Conservation (phyloP, 2,329 filamentous ascomycete species). For the Nigrospora sphaerica region DNA sequence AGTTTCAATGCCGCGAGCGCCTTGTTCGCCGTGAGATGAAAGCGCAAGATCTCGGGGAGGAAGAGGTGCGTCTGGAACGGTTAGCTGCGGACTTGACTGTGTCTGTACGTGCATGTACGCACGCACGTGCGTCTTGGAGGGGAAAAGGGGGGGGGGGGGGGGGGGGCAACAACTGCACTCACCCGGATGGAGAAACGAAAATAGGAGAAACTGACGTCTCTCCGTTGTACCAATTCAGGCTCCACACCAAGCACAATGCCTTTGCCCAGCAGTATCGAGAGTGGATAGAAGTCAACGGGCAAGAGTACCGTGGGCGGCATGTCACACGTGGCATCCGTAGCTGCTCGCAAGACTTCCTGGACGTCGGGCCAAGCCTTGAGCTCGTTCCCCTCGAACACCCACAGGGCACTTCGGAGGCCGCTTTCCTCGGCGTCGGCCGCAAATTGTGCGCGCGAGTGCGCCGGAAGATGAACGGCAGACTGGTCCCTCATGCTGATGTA, state of each 20-base stretch:
- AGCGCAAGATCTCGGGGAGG: conserved; percentile 77
- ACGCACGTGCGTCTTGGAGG: neutral
- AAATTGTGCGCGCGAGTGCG: conserved; percentile 14
- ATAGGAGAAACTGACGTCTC: conserved; percentile 85
- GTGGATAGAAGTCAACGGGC: conserved; percentile 88
- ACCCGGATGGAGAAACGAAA: conserved; percentile 84
- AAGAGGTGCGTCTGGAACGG: conserved; percentile 74
- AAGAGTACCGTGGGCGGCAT: conserved; percentile 69
- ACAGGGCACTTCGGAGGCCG: conserved; percentile 77
- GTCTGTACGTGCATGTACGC: neutral
- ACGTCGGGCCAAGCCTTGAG: conserved; percentile 87
- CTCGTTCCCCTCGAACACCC: conserved; percentile 86
- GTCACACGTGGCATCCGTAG: conserved; percentile 59
- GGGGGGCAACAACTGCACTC: conserved; percentile 26
- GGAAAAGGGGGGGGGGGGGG: too few relatives aligned
- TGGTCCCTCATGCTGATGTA: conserved; percentile 90
- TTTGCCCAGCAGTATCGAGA: conserved; percentile 82
- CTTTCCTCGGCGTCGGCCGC: conserved; percentile 26
- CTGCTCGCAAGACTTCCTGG: conserved; percentile 70
- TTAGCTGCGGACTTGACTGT: neutral
- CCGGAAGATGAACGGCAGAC: conserved; percentile 34
- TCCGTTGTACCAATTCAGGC: conserved; percentile 84
- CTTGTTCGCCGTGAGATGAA: conserved; percentile 69
- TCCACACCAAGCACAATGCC: conserved; percentile 88
- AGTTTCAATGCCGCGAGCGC: conserved; percentile 75